A percentile compares a stretch with the other conserved stretches of the same genome.
Evolutionary conservation across 805 yeast species (phyloP).

Genomic region (Metschnikowia anglica): DNA sequence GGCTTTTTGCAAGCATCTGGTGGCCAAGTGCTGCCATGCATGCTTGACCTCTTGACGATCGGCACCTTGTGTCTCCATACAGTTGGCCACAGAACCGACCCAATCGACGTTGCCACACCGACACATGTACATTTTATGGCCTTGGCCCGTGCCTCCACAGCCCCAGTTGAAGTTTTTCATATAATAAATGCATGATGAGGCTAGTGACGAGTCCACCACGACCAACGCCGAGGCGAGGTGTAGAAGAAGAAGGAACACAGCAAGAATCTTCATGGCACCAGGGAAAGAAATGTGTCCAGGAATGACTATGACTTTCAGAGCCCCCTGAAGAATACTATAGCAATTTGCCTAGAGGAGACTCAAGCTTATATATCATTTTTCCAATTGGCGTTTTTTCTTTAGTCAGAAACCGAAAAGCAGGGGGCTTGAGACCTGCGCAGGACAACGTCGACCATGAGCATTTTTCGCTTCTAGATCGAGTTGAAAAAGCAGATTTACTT

Average conservation of each 20-base stretch:
- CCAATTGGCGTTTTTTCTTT: background rate
- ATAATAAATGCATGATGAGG: constrained; percentile 22
- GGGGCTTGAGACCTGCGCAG: background rate
- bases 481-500: constrained; percentile 1
- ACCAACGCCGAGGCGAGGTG: constrained; percentile 14
- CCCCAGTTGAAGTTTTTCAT: constrained; percentile 23
- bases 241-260: constrained; percentile 1
- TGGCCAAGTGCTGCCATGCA: constrained; percentile 19
- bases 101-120: constrained; percentile 21
- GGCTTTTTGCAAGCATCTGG: constrained; percentile 19
- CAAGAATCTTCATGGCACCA: constrained; percentile 6
- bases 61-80: constrained; percentile 19
- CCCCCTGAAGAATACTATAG: no score
- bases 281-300: no score
- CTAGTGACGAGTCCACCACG: constrained; percentile 20
- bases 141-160: constrained; percentile 24
- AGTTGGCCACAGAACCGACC: constrained; percentile 21
- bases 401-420: background rate
- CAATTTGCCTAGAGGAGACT: no score
- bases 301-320: no score
- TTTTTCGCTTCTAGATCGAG: constrained; percentile 5
- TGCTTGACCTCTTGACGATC: constrained; percentile 8
- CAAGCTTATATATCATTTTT: background rate
- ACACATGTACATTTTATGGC: constrained; percentile 20
- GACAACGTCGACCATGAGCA: constrained; percentile 4